These are phyloP conservation scores for Diaporthe velutina DNA, from an alignment of 2,329 filamentous ascomycete genomes.

Conservation along the genomic window DNA sequence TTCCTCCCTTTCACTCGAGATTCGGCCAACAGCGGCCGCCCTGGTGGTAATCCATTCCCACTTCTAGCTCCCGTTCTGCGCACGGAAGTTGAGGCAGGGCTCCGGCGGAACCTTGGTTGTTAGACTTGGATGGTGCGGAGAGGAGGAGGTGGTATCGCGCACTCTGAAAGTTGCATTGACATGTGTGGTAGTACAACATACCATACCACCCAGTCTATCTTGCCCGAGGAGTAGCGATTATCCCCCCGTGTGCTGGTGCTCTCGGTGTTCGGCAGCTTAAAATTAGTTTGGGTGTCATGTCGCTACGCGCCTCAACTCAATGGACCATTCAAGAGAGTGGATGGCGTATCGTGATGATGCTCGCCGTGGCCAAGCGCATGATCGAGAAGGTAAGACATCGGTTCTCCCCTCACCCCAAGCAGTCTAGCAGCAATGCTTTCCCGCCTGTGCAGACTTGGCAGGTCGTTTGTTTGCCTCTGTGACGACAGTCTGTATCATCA, in stretches of 20 bases:
- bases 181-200: background rate
- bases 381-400: too few relatives aligned
- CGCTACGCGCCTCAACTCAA: background rate
- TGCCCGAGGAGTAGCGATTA: background rate
- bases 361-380: too few relatives aligned
- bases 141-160: background rate
- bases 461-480: background rate
- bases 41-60: background rate
- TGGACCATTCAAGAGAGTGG: too few relatives aligned
- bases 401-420: background rate
- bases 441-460: background rate
- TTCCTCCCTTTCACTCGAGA: background rate
- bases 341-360: background rate
- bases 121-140: background rate
- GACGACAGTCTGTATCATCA: background rate
- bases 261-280: background rate
- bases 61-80: background rate
- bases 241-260: background rate
- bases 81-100: background rate
- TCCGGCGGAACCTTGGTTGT: background rate
- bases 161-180: background rate
- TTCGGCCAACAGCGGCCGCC: background rate
- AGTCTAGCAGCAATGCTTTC: background rate
- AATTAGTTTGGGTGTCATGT: background rate
- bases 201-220: background rate